Conservation (phyloP, 2,329 filamentous ascomycete genomes). For the Fusarium annulatum region DNA sequence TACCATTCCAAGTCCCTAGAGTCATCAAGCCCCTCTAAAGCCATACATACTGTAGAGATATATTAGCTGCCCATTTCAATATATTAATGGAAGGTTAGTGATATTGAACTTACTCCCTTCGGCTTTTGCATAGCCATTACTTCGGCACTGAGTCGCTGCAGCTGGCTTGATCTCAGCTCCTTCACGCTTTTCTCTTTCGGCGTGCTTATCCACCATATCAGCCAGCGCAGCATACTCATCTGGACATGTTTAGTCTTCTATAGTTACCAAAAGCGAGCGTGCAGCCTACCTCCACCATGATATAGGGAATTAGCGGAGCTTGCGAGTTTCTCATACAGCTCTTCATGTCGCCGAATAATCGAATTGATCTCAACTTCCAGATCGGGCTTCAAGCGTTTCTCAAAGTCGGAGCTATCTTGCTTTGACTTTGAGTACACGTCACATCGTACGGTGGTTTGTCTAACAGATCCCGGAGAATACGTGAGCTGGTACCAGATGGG, state of each 20-base stretch:
- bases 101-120: background rate
- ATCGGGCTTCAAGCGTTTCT: background rate
- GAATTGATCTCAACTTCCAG: background rate
- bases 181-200: background rate
- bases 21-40: background rate
- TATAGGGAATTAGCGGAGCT: background rate
- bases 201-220: background rate
- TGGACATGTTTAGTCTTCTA: background rate
- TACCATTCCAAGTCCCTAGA: background rate
- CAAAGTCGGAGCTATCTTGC: background rate
- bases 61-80: background rate
- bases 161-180: background rate
- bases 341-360: background rate
- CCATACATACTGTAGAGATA: background rate
- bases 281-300: background rate
- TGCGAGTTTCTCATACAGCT: background rate
- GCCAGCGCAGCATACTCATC: background rate
- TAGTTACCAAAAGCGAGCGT: rapidly evolving
- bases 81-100: rapidly evolving
- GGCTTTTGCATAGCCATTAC: background rate
- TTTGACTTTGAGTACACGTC: background rate
- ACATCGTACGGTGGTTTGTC: background rate
- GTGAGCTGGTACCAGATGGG: background rate
- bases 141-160: background rate
- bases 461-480: background rate